Conservation (phyloP, 148 eudicot genomes). For the Rhododendron simsii region DNA sequence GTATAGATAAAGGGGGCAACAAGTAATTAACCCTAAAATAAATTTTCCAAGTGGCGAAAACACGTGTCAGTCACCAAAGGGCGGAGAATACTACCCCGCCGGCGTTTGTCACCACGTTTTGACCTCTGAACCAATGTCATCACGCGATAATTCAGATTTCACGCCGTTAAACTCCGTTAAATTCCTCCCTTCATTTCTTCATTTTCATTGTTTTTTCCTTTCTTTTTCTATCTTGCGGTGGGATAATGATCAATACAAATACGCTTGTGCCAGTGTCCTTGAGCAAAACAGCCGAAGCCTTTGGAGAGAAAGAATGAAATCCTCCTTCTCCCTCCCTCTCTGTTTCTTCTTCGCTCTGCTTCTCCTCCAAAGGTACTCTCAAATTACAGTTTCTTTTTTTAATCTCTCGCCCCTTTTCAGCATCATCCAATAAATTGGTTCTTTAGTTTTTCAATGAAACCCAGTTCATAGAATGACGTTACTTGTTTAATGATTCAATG, state of each 20-base stretch:
- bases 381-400: not conserved
- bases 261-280: not conserved
- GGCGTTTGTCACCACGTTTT: too few relatives aligned
- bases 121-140: too few relatives aligned
- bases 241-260: too few relatives aligned
- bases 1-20: too few relatives aligned
- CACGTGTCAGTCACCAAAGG: too few relatives aligned
- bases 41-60: too few relatives aligned
- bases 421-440: not conserved
- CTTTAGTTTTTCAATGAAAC: not conserved
- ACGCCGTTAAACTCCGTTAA: not conserved
- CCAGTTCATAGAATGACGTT: constrained; percentile 2
- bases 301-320: not conserved
- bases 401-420: not conserved
- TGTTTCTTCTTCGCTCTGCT: not conserved
- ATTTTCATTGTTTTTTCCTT: not conserved
- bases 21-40: too few relatives aligned
- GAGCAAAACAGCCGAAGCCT: not conserved
- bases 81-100: too few relatives aligned
- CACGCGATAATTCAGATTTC: not conserved
- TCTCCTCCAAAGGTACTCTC: not conserved
- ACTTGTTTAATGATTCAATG: not conserved
- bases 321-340: not conserved
- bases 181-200: not conserved
- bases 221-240: too few relatives aligned